Evolutionary conservation across 345 rosid genomes (phyloP).

Genomic region (Reutealis trisperma): DNA sequence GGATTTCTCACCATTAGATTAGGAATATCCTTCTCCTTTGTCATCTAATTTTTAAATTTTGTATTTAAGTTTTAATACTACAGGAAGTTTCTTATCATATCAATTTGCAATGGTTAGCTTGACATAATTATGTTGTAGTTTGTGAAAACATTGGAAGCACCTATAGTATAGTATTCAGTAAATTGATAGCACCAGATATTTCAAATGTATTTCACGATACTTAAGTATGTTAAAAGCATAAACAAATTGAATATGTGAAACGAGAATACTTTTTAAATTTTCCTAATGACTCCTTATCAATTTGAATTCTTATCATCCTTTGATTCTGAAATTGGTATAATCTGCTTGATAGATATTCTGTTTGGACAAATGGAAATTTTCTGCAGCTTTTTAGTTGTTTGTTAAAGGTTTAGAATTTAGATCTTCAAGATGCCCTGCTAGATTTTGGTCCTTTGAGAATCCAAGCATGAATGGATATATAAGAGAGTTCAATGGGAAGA

Average conservation of each 20-base stretch:
- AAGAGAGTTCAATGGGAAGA: not conserved
- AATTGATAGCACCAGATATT: not conserved
- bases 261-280: not conserved
- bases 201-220: not conserved
- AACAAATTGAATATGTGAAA: not conserved
- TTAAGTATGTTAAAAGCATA: not conserved
- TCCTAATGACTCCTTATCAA: not conserved
- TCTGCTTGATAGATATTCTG: slow-evolving; percentile 1
- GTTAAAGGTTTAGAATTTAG: not conserved
- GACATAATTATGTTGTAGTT: not conserved
- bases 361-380: not conserved
- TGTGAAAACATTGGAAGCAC: not conserved
- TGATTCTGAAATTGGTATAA: not conserved
- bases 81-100: not conserved
- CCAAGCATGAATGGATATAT: not conserved
- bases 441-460: not conserved
- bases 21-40: not conserved
- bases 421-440: not conserved
- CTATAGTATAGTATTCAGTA: not conserved
- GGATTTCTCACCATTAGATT: not conserved
- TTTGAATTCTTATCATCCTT: not conserved
- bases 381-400: not conserved
- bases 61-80: not conserved
- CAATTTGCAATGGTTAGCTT: too few species aligned
- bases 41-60: not conserved